Evolutionary conservation across 805 yeast species (phyloP).

Genomic region (Kodamaea neixiangensis): DNA sequence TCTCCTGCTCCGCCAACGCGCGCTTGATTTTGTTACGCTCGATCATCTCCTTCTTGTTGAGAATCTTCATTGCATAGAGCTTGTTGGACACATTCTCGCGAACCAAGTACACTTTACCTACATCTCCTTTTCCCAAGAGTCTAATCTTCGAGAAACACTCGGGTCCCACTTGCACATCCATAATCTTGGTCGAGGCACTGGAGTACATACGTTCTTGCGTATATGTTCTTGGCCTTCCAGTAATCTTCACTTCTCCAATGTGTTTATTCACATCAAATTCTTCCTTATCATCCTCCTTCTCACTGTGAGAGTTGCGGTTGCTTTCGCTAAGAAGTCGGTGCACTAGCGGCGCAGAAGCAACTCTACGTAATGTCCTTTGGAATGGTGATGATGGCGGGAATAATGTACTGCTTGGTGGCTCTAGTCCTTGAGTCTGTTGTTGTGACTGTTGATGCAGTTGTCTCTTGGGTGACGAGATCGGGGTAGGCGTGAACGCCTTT

Average conservation of each 20-base stretch:
- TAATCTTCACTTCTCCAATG: conserved; percentile 43
- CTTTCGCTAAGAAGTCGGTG: conserved; percentile 33
- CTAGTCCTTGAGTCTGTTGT: conserved; percentile 2
- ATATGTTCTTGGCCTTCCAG: conserved; percentile 39
- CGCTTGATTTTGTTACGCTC: conserved; percentile 92
- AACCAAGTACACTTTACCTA: conserved; percentile 93
- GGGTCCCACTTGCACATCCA: conserved; percentile 81
- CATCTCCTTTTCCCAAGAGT: conserved; percentile 95
- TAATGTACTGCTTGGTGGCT: conserved; percentile 12
- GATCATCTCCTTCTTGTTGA: conserved; percentile 90
- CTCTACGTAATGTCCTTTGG: conserved; percentile 59
- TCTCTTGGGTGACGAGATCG: conserved; percentile 5
- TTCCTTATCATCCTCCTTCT: conserved; percentile 26
- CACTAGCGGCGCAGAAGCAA: conserved; percentile 81
- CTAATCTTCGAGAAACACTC: conserved; percentile 85
- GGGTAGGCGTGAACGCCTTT: conserved; percentile 4
- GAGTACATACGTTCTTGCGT: conserved; percentile 64
- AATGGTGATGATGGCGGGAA: conserved; percentile 25
- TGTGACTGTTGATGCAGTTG: not conserved
- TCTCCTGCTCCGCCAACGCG: conserved; percentile 95
- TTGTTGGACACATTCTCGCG: conserved; percentile 74
- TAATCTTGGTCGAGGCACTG: conserved; percentile 69
- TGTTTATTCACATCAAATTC: conserved; percentile 47
- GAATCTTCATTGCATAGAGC: conserved; percentile 89
- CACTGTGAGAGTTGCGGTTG: conserved; percentile 6